These are phyloP conservation scores for Agapanthus africanus DNA, from an alignment of 106 monocot species.

Conservation along the genomic window DNA sequence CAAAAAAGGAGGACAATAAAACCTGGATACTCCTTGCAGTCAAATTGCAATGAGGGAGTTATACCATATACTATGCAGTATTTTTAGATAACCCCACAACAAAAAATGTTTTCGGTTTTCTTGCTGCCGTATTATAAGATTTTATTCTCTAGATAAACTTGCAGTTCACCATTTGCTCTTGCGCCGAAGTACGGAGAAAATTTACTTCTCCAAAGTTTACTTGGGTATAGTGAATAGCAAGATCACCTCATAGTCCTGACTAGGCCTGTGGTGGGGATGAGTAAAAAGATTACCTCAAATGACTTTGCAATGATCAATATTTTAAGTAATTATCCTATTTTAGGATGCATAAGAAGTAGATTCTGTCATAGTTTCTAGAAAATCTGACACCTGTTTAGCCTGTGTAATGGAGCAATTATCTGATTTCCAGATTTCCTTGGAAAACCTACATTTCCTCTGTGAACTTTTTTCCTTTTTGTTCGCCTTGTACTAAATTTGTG, in stretches of 20 bases:
- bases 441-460: too few species aligned
- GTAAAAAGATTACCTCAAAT: neutral
- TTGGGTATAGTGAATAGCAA: neutral
- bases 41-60: neutral
- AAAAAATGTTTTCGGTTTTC: neutral
- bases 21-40: neutral
- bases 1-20: neutral
- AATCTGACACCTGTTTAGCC: too few species aligned
- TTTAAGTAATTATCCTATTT: too few species aligned
- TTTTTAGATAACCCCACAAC: neutral
- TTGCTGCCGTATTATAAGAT: neutral
- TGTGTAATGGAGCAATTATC: too few species aligned
- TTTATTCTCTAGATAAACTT: neutral
- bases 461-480: too few species aligned
- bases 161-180: neutral
- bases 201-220: neutral
- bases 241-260: neutral
- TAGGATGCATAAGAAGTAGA: too few species aligned
- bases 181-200: neutral
- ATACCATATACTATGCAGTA: neutral
- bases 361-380: too few species aligned
- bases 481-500: too few species aligned
- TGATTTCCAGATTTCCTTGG: too few species aligned
- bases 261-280: neutral
- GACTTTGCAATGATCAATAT: neutral